phyloP scores from a whole-genome alignment of 164 flowering plant species.

The Liriodendron chinense region DNA sequence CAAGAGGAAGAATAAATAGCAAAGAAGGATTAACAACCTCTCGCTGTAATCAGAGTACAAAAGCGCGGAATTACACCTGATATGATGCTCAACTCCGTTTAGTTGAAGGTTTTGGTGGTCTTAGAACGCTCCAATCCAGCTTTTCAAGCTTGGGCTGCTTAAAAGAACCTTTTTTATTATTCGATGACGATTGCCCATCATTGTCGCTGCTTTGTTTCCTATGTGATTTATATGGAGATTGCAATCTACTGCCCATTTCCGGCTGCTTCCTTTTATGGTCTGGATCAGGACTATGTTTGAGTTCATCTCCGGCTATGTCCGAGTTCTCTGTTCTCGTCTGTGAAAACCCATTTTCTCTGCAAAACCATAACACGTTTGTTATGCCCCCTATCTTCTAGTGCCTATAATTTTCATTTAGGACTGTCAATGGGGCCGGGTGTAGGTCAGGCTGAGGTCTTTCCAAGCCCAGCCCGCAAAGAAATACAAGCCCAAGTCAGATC shows the following conservation, averaged over 20 bases:
- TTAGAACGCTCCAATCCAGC: constrained; percentile 69
- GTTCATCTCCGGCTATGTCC: constrained; percentile 21
- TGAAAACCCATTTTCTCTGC: constrained; percentile 47
- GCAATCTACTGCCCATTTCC: constrained; percentile 24
- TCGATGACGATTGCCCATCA: constrained; percentile 28
- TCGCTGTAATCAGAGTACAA: background rate
- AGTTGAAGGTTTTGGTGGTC: constrained; percentile 51
- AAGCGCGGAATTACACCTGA: background rate
- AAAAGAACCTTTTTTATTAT: constrained; percentile 29
- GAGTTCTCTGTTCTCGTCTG: constrained; percentile 21
- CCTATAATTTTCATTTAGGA: background rate
- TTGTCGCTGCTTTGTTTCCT: constrained; percentile 22
- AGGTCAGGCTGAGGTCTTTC: no score
- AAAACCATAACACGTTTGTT: background rate
- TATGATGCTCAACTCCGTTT: constrained; percentile 24
- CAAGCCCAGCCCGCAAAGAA: no score
- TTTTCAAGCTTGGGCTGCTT: constrained; percentile 54
- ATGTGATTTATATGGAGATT: constrained; percentile 42
- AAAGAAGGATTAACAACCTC: background rate
- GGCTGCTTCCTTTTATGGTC: constrained; percentile 65
- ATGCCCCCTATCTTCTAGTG: background rate
- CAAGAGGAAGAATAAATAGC: background rate
- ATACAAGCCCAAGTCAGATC: no score
- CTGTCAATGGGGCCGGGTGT: no score
- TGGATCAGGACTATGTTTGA: constrained; percentile 16